Base-by-base conservation (phyloP, 2,329 filamentous ascomycete genomes). In the Aspergillus texensis region DNA sequence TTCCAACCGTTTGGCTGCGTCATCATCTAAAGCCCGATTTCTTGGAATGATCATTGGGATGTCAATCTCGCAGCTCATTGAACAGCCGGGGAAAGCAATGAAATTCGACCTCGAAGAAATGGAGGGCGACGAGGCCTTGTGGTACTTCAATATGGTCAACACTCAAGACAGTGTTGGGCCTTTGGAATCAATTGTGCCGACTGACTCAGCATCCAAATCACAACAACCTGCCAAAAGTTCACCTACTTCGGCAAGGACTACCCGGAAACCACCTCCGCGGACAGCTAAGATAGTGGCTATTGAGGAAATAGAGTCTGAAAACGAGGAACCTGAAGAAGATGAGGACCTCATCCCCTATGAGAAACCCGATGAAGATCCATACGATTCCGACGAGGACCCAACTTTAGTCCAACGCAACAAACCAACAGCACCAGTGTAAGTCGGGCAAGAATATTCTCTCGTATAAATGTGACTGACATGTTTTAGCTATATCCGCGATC, bases 301-400 rank as follows among this genome's bases (percentile, higher is more conserved):
- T 36, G 85, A 93, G 76, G 90, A 93, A 71, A 75, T 93, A 11
- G 84, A 85, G 2, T 84, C 86, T 1, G 79, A 83, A 24, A 67
- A 63, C 26, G 70, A 66, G 9, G 81, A 84, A 36, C 81, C 84
- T 26, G 80, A 81, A 14, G 84, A 83, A 10, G 88, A 89, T 53
- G 85, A 88, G 36, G 87, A 91, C 64, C 81, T 98, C 1, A 82
- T 88, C 2, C 86, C 92, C 0, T 97, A 97, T 70, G 86, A 87
- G 16, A 97, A 97, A 75, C 92, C 92, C 0, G 92, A 93, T 71
- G 93, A 91, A 1, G 95, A 99, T 69, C 86, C 88, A 0, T 92
- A 96, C 74, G 95, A 99, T 74, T 94, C 93, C 0, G 93, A 97
- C 62, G 94, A 97, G 43, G 96, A 99, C 70, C 90, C 95, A 6